Conservation (phyloP, 2,329 filamentous ascomycete genomes). For the Arachnopeziza araneosa region DNA sequence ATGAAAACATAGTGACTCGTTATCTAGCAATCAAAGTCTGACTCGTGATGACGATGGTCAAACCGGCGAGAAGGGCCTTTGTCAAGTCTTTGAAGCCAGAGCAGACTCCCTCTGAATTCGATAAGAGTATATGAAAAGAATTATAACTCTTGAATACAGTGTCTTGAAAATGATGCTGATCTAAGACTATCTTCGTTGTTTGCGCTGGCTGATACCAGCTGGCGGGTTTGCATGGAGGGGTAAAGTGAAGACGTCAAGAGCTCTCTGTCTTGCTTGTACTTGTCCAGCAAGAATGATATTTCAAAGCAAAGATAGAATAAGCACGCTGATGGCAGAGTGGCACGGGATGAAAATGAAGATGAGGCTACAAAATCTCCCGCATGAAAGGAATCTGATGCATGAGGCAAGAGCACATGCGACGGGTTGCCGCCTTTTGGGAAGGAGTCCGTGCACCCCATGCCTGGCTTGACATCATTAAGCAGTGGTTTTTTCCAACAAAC, state of each 20-base stretch:
- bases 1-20: constrained; percentile 15
- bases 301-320: neutral
- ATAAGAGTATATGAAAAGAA: no score
- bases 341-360: neutral
- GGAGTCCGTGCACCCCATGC: neutral
- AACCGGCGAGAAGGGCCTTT: neutral
- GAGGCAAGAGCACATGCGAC: neutral
- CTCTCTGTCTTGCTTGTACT: neutral
- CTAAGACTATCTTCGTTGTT: neutral
- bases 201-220: neutral
- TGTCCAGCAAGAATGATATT: neutral
- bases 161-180: no score
- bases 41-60: neutral
- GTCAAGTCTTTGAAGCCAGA: neutral
- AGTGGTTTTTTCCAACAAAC: neutral
- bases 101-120: neutral
- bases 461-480: neutral
- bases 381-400: neutral
- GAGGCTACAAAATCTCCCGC: neutral
- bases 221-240: neutral
- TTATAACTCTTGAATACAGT: no score
- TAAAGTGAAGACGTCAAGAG: neutral
- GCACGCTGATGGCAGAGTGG: neutral
- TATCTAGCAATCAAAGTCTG: neutral
- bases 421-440: neutral